Conservation (phyloP, 495 filamentous ascomycete genomes). For the Annulohypoxylon maeteangense region DNA sequence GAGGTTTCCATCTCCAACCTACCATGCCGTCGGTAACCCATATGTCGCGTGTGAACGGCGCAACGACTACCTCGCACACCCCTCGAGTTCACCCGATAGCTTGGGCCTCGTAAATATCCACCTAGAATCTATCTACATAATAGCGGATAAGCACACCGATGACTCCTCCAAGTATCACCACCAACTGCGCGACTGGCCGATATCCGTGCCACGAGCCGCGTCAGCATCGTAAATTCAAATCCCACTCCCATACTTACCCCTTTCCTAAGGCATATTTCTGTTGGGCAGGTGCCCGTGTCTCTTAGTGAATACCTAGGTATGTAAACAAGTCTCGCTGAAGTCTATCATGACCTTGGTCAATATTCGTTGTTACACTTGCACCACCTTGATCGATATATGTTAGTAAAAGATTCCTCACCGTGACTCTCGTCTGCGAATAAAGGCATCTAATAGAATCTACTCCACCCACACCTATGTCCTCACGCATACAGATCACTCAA, state of each 20-base stretch:
- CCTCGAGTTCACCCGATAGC: background rate
- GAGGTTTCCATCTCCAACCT: background rate
- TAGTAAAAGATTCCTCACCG: no score
- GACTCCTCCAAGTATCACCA: background rate
- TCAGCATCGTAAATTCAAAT: slow-evolving; percentile 7
- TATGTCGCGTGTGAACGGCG: background rate
- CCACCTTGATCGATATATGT: no score
- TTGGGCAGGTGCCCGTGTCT: background rate
- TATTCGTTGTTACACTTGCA: no score
- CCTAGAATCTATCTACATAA: background rate
- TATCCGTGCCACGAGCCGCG: slow-evolving; percentile 15
- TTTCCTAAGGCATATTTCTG: background rate
- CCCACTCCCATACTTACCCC: background rate
- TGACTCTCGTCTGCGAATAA: background rate
- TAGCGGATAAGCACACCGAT: background rate
- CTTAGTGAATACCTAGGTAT: no score
- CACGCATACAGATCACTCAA: background rate
- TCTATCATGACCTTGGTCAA: no score
- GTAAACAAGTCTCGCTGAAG: no score
- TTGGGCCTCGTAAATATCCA: background rate
- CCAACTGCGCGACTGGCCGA: background rate
- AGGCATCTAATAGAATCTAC: background rate
- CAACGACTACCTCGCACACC: background rate
- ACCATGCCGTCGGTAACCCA: background rate
- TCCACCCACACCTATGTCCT: background rate